Evolutionary conservation across 805 yeast species (phyloP), one percentile per base, ranked within the genome.

Genomic region (Komagataella populi): DNA sequence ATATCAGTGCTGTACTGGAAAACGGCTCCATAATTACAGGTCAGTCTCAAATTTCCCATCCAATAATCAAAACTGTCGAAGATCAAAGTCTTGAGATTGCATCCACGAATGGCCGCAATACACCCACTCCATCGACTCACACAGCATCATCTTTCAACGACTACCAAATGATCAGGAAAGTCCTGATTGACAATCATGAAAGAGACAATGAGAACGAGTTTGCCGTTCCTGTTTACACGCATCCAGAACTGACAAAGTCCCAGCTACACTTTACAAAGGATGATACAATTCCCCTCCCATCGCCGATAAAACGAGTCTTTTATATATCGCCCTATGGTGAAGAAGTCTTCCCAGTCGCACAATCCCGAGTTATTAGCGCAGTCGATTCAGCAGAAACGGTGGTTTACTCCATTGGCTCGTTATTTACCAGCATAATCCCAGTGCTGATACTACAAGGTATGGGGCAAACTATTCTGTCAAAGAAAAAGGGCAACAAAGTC

Each of bases 1-100:
- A 89, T 59, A 88, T 90, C 23, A 81, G 91, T 49, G 96, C 96
- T 0, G 57, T 76, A 24, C 69, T 90, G 47, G 68, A 69, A 39
- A 77, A 87, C 63, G 96, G 95, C 2, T 70, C 75, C 3, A 70
- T 84, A 2, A 82, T 90, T 43, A 84, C 90, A 0, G 98, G 98
- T 10, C 98, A 90, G 63, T 83, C 91, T 3, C 96, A 89, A 61
- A 90, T 90, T 8, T 87, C 96, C 1, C 98, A 90, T 65, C 98
- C 98, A 1, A 67, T 74, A 16, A 64, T 36, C 56, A 30, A 23
- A n/a, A n/a, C 46, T n/a, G 14, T 44, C 45, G 46, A 39, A 43
- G 23, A 49, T 58, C 1, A 58, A 55, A 23, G 65, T 65, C 36
- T 48, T 48, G 30, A 44, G 44, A 18, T 48, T 44, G 24, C 52